These are phyloP conservation scores for Cucurbitaria berberidis DNA, from an alignment of 2,329 filamentous ascomycete species.

Conservation along the genomic window DNA sequence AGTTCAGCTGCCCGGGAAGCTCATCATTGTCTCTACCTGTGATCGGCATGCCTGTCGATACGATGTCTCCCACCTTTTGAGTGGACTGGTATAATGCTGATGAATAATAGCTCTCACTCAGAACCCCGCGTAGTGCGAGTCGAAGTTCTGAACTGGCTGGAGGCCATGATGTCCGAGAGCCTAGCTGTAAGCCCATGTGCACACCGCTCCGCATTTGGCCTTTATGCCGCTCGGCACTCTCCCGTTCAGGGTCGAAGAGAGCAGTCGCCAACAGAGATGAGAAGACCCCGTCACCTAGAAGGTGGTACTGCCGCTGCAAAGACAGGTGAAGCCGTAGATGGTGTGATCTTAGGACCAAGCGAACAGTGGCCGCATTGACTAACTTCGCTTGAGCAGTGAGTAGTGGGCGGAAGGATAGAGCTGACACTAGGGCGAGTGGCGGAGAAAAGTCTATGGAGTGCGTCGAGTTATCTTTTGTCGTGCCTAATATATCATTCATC, in stretches of 20 bases:
- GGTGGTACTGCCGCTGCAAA: constrained; percentile 79
- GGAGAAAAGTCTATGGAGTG: constrained; percentile 50
- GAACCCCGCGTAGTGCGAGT: constrained; percentile 82
- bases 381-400: constrained; percentile 76
- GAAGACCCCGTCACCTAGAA: constrained; percentile 86
- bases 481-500: constrained; percentile 25
- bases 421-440: constrained; percentile 63
- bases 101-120: constrained; percentile 73
- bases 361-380: constrained; percentile 77
- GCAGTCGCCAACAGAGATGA: constrained; percentile 79
- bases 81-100: constrained; percentile 41
- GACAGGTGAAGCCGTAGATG: constrained; percentile 73
- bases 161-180: constrained; percentile 84
- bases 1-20: constrained; percentile 59
- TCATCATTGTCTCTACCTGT: constrained; percentile 40
- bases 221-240: constrained; percentile 74
- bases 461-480: neutral
- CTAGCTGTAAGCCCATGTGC: constrained; percentile 81
- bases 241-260: constrained; percentile 82
- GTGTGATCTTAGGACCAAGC: constrained; percentile 77
- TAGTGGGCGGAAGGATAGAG: constrained; percentile 77
- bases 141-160: constrained; percentile 93
- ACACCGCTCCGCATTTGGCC: constrained; percentile 69
- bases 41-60: constrained; percentile 7
- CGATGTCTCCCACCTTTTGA: constrained; percentile 2